These are phyloP conservation scores for Hymenotorrendiella dingleyae DNA, from an alignment of 2,329 filamentous ascomycete genomes.

Conservation along the genomic window DNA sequence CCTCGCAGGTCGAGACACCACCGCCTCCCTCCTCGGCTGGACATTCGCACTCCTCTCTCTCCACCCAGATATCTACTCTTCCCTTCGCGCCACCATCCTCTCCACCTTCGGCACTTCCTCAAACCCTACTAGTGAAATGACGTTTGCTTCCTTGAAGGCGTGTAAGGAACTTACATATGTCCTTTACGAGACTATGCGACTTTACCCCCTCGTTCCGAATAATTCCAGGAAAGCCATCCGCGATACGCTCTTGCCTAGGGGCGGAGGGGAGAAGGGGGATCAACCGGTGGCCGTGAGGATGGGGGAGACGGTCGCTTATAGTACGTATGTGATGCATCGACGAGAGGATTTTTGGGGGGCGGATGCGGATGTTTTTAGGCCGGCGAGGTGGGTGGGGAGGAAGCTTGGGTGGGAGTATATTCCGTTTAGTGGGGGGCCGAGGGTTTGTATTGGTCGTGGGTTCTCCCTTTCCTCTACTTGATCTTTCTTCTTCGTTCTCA, in stretches of 20 bases:
- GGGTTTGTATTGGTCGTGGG: conserved; percentile 60
- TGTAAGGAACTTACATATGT: conserved; percentile 22
- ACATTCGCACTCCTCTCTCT: conserved; percentile 36
- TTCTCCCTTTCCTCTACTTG: conserved; percentile 14
- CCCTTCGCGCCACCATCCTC: conserved; percentile 38
- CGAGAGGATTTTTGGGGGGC: conserved; percentile 61
- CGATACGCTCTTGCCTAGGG: conserved; percentile 29
- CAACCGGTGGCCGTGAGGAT: conserved; percentile 26
- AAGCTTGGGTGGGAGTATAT: conserved; percentile 69
- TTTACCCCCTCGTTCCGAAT: conserved; percentile 29
- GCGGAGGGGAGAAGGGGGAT: conserved; percentile 29
- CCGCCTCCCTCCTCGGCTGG: conserved; percentile 30
- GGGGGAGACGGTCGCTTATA: conserved; percentile 25
- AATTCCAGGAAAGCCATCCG: conserved; percentile 25
- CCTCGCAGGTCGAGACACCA: conserved; percentile 25
- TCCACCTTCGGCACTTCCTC: conserved; percentile 27
- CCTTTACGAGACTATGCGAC: conserved; percentile 25
- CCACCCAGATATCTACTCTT: conserved; percentile 36
- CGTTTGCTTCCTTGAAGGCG: conserved; percentile 19
- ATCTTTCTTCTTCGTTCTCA: neutral
- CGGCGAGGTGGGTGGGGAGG: conserved; percentile 64
- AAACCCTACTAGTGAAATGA: conserved; percentile 13
- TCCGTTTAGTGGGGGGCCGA: conserved; percentile 64
- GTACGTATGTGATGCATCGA: conserved; percentile 28
- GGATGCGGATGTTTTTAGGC: conserved; percentile 64